Evolutionary conservation across 176 grass and related monocot genomes (phyloP), one percentile per base, ranked within the genome.

Genomic region (Paspalum notatum): DNA sequence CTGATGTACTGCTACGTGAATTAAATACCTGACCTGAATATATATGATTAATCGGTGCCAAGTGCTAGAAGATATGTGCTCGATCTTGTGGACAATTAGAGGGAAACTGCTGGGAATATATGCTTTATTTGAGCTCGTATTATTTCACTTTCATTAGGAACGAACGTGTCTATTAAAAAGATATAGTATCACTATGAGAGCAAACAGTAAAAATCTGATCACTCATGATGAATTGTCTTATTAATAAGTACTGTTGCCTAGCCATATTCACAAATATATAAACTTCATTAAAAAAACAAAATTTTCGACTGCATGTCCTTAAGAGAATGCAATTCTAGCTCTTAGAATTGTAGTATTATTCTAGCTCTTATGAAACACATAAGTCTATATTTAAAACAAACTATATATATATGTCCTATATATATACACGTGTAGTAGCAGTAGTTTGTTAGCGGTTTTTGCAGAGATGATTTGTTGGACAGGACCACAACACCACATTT

Each of bases 41-140:
- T n/a, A n/a, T n/a, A n/a, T n/a, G n/a, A n/a, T n/a, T n/a, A n/a
- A n/a, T n/a, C n/a, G n/a, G n/a, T n/a, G n/a, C n/a, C n/a, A n/a
- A n/a, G n/a, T 32, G 32, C 32, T 32, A 32, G 32, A 25, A 43
- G 62, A 71, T 65, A 54, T 14, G 44, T 62, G 16, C 62, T 15
- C 58, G 32, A 32, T 49, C 75, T 63, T 85, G 45, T 56, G 5
- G 75, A 65, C 57, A 65, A 45, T 56, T 64, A 79, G 57, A 65
- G 17, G 11, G 46, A 72, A 85, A 66, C 22, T 64, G 13, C 0
- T 3, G 1, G 39, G 58, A 62, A 65, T 72, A 55, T 54, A 55
- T 79, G 32, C 32, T 32, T 32, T 54, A 67, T 72, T 55, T 41
- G 10, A 7, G 58, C 42, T 45, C 57, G 55, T 46, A 77, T 76